Evolutionary conservation across 805 yeast genomes (phyloP), one percentile per base, ranked within the genome.

Genomic region (Blastobotrys americana): DNA sequence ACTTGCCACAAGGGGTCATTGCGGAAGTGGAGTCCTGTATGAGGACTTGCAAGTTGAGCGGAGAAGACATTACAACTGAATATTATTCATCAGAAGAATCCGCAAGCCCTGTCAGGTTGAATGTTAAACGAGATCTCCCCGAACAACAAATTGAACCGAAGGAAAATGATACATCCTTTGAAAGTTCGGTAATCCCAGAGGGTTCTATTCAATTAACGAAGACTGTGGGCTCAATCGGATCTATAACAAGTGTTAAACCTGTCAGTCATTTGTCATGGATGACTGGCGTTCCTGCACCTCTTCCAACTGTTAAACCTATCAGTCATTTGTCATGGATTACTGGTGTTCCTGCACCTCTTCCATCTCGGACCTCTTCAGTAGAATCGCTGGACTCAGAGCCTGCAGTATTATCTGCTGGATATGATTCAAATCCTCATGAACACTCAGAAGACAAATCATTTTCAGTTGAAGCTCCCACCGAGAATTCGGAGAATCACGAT

Each of bases 11-110:
- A 15, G 34, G 34, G 8, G 27, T 34, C 21, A 19, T 40, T 4
- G 6, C 25, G 9, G 10, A 25, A 17, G 23, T 44, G 18, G 28
- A 41, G 44, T 20, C 23, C 21, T 27, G 41, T 27, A 25, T 27
- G 44, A 6, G 21, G 20, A 16, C 19, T 17, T 18, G 42, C 22
- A 18, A 28, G 15, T 17, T 3, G 31, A n/a, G n/a, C n/a, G 31
- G 31, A 13, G 10, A 25, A 25, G 13, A 8, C 13, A 13, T 8
- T 13, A 25, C 13, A 8, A 25, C 31, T 25, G 10, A 25, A 13
- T 25, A 25, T 13, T 25, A 25, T 13, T 25, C 31, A 34, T 10
- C 23, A n/a, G 4, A 39, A 4, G n/a, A n/a, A 3, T 13, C 10
- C 20, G 20, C 42, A 19, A n/a, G 25, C 9, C 22, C 6, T 15